Conservation (phyloP, 2,329 filamentous ascomycete genomes). For the Aureobasidium sp. region DNA sequence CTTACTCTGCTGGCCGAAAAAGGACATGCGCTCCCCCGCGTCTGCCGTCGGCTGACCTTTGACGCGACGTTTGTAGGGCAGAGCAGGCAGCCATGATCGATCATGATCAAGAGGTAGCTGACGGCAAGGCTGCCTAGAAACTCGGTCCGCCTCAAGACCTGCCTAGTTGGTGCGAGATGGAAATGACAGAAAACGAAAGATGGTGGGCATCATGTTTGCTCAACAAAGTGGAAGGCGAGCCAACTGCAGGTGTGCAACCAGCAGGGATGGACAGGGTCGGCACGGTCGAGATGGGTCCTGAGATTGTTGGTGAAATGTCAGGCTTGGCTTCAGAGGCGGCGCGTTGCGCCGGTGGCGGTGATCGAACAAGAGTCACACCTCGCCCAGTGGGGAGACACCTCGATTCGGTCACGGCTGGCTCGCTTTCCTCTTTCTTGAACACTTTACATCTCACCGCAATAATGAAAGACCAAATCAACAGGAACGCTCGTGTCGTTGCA, state of each 20-base stretch:
- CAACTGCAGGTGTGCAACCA: background rate
- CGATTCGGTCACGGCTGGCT: too few relatives aligned
- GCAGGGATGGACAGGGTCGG: background rate
- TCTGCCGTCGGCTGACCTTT: background rate
- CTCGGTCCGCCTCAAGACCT: background rate
- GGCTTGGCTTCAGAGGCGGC: background rate
- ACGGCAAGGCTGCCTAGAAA: constrained; percentile 6
- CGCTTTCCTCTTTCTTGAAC: background rate
- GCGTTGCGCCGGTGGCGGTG: background rate
- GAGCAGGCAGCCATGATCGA: background rate
- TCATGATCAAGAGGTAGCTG: background rate
- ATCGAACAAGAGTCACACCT: background rate
- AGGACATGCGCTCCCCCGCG: background rate
- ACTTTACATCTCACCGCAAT: background rate
- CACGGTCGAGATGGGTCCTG: background rate
- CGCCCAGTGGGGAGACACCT: too few relatives aligned
- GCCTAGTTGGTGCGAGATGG: background rate
- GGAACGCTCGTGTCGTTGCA: background rate
- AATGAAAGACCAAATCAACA: background rate
- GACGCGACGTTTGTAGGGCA: background rate
- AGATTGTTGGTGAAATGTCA: background rate
- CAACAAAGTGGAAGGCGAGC: background rate
- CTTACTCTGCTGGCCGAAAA: background rate
- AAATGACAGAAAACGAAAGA: background rate
- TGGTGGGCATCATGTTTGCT: background rate